phyloP scores from a whole-genome alignment of 2,329 filamentous ascomycete species.

The Ampelomyces quisqualis region DNA sequence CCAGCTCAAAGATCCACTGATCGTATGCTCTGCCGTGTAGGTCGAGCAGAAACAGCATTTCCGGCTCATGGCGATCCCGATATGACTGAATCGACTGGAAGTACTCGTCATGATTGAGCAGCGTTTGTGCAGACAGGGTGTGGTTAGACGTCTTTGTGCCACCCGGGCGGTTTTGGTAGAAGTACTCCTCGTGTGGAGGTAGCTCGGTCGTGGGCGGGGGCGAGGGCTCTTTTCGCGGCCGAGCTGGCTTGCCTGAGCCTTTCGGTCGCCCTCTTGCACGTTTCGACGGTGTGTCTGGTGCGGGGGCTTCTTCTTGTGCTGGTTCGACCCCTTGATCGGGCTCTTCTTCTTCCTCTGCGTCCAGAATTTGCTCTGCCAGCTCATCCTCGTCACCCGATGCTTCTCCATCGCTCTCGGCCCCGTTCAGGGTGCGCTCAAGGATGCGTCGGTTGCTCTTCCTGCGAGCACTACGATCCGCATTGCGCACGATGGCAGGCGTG shows the following conservation, averaged over 20 bases:
- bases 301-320: constrained; percentile 32
- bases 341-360: constrained; percentile 49
- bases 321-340: constrained; percentile 19
- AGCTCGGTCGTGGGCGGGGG: constrained; percentile 80
- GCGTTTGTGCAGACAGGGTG: constrained; percentile 69
- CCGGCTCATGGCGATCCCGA: constrained; percentile 67
- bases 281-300: constrained; percentile 59
- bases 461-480: constrained; percentile 81
- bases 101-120: constrained; percentile 91
- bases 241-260: constrained; percentile 42
- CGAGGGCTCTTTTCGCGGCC: constrained; percentile 64
- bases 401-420: constrained; percentile 67
- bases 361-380: constrained; percentile 69
- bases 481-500: constrained; percentile 66
- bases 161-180: constrained; percentile 85
- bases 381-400: constrained; percentile 65
- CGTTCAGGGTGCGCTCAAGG: constrained; percentile 68
- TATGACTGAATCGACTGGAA: constrained; percentile 67
- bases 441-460: constrained; percentile 79
- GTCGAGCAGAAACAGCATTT: constrained; percentile 69
- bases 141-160: constrained; percentile 83
- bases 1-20: constrained; percentile 90
- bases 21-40: constrained; percentile 80
- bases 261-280: constrained; percentile 48
- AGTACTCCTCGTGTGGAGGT: constrained; percentile 87